Conservation (phyloP, 345 rosid species). For the Brassica incana region DNA sequence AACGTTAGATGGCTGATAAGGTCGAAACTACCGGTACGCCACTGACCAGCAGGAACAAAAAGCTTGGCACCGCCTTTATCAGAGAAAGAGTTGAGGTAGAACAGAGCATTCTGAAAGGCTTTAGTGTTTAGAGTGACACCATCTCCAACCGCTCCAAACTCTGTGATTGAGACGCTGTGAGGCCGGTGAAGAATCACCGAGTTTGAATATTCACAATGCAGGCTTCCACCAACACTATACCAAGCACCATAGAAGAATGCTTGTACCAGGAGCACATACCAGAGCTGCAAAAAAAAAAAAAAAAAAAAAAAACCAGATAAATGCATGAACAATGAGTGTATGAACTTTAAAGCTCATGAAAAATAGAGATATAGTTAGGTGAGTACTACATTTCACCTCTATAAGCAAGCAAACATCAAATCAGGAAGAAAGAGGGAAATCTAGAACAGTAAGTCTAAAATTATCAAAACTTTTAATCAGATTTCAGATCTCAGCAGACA, state of each 20-base stretch:
- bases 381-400: conserved; percentile 13
- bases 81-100: conserved; percentile 91
- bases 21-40: conserved; percentile 98
- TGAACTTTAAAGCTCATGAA: conserved; percentile 10
- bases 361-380: neutral
- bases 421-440: conserved; percentile 13
- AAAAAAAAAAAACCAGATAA: conserved; percentile 41
- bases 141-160: conserved; percentile 99
- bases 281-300: conserved; percentile 54
- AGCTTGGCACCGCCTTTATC: conserved; percentile 99
- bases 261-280: conserved; percentile 72
- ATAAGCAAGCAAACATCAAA: conserved; percentile 16
- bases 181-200: conserved; percentile 60
- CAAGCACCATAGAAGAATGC: conserved; percentile 48
- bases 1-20: conserved; percentile 93
- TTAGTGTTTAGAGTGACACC: conserved; percentile 92
- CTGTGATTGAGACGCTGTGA: conserved; percentile 92
- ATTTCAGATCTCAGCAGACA: conserved; percentile 29
- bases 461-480: neutral
- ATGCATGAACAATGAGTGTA: neutral
- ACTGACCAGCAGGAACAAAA: conserved; percentile 88
- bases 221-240: conserved; percentile 51
- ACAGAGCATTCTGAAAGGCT: conserved; percentile 97
- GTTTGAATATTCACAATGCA: conserved; percentile 53
- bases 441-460: neutral